These are phyloP conservation scores for Stagonosporopsis rhizophila DNA, from an alignment of 2,329 filamentous ascomycete genomes.

Conservation along the genomic window DNA sequence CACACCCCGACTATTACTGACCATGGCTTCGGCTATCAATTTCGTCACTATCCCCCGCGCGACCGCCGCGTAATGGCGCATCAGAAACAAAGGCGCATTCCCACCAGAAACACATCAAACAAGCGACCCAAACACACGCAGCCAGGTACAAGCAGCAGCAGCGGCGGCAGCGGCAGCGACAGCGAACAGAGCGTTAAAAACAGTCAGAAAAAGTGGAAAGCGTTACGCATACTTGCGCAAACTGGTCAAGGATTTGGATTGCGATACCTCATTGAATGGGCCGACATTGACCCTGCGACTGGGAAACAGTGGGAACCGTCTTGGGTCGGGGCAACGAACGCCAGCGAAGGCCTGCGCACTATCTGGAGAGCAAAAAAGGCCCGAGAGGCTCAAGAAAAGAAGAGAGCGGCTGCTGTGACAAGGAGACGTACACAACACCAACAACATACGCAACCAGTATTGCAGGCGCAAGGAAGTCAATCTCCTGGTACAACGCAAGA, in stretches of 20 bases:
- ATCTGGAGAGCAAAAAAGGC: conserved; percentile 34
- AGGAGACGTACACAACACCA: not conserved
- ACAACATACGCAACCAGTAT: not conserved
- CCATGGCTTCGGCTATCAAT: conserved; percentile 27
- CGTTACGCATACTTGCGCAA: conserved; percentile 28
- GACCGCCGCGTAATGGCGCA: conserved; percentile 38
- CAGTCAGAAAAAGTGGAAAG: conserved; percentile 21
- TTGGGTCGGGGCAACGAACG: conserved; percentile 57
- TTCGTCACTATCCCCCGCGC: conserved; percentile 12
- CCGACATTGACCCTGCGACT: conserved; percentile 56
- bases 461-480: conserved; percentile 2
- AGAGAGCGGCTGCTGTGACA: not conserved
- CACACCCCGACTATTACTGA: conserved; percentile 18
- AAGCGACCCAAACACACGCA: conserved; percentile 28
- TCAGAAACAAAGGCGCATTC: conserved; percentile 33
- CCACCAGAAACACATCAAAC: conserved; percentile 19
- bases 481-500: not conserved
- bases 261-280: conserved; percentile 65
- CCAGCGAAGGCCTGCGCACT: conserved; percentile 44
- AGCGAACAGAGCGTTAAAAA: not conserved
- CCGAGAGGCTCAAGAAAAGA: conserved; percentile 4
- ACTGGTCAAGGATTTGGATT: conserved; percentile 29
- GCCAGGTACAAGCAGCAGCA: conserved; percentile 12
- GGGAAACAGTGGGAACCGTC: conserved; percentile 57
- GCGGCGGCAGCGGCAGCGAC: conserved; percentile 3